Evolutionary conservation across 345 rosid genomes (phyloP), one percentile per base, ranked within the genome.

Genomic region (Citrus australasica): DNA sequence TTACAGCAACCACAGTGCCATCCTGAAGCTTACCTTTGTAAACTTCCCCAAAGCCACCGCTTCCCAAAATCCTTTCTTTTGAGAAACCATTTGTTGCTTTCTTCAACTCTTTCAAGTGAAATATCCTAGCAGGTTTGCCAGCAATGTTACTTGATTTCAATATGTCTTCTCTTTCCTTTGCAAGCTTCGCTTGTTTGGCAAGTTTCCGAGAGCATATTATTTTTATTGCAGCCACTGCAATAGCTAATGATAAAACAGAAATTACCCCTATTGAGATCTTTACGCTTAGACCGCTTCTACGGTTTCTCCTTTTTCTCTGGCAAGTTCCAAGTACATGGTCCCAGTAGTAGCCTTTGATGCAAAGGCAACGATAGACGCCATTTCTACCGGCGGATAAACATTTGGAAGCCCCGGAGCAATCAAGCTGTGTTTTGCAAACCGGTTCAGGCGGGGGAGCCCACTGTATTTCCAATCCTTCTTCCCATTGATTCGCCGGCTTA

Each of bases 1-100:
- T 90, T 3, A 89, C 84, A 24, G 94, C 92, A 70, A 90, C 90
- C 5, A 83, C 63, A 10, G 85, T 85, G 51, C 92, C 89, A 79
- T 84, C 88, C 8, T 66, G 83, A 55, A 90, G 90, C 82, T 86
- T 86, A 6, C 94, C 94, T 77, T 79, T 90, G 83, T 85, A 87
- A 35, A 90, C 94, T 81, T 89, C 88, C 27, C 94, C 92, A 28
- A 86, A 90, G 17, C 92, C 94, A 11, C 92, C 92, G 53, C 85
- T 87, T 2, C 94, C 94, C 55, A 90, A 71, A 73, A 87, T 2
- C 75, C 83, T 81, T 69, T 87, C 90, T 66, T 30, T 73, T 0
- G 91, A 84, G 82, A 90, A 89, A 61, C 67, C 74, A 42, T 83
- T 82, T 24, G 92, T 89, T 58, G 90, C 89, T 69, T 86, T 89